Evolutionary conservation across 805 yeast species (phyloP), one percentile per base, ranked within the genome.

Genomic region (Metschnikowia rubicola): DNA sequence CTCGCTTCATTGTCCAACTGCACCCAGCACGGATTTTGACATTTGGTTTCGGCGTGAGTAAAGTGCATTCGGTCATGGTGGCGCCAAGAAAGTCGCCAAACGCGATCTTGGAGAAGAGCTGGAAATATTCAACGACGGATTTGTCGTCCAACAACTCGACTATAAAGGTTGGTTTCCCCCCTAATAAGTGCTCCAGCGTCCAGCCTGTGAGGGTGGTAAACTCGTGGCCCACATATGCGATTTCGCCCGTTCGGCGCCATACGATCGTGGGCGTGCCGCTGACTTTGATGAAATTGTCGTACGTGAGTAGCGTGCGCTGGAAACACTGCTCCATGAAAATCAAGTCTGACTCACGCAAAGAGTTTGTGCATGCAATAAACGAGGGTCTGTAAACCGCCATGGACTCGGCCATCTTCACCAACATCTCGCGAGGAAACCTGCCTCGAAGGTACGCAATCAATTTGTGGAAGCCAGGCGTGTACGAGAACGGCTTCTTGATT

Each of bases 251-350:
- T 44, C 98, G 76, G 55, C 99, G 74, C 98, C 98, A 92, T 3
- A 90, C 92, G 19, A 92, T 79, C 0, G 97, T 90, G 2, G 98
- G 98, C 0, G 97, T 92, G 0, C 97, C 97, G 31, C 89, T 81
- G 17, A 86, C 81, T 19, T 82, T 76, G 35, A 94, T 86, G 62
- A 88, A 87, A 63, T 84, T 86, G 50, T 89, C 91, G 63, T 90
- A 92, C 51, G 95, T 96, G 37, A 92, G 69, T 33, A 92, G 70
- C 0, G 98, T 90, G 38, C 99, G 72, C 65, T 92, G 98, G 68
- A 91, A 92, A 57, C 96, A 88, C 68, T 92, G 96, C 62, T 92
- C 99, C 86, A 94, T 89, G 61, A 92, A 92, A 3, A 92, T 86
- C 65, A 91, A 74, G 64, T 92, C 99, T 36, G 88, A 95, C 57